Percentiles rank a stretch among this genome's conserved stretches.
These are phyloP conservation scores for Trichoderma harzianum DNA, from an alignment of 2,329 filamentous ascomycete species.

Conservation along the genomic window DNA sequence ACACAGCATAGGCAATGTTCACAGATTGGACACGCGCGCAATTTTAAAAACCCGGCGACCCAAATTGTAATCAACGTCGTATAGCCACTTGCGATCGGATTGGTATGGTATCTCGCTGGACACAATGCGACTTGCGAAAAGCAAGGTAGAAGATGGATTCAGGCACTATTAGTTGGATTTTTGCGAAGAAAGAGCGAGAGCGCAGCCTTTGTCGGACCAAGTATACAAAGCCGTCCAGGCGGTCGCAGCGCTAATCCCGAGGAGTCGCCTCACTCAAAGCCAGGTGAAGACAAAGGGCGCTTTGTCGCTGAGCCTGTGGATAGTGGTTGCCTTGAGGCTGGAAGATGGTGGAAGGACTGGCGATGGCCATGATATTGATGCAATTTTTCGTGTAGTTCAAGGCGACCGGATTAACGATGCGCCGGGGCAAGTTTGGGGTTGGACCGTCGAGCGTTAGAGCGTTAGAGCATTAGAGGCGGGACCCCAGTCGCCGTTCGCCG, in stretches of 20 bases:
- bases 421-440: constrained; percentile 6
- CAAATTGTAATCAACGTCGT: constrained; percentile 1
- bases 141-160: background rate
- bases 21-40: constrained; percentile 11
- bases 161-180: constrained; percentile 4
- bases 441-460: background rate
- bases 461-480: background rate
- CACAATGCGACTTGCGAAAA: constrained; percentile 11
- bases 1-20: constrained; percentile 16
- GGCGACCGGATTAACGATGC: constrained; percentile 14
- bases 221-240: background rate
- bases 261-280: constrained; percentile 11
- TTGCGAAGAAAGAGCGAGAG: background rate
- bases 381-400: constrained; percentile 19
- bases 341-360: constrained; percentile 15
- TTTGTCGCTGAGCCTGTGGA: background rate
- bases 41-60: background rate
- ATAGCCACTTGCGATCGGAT: constrained; percentile 10
- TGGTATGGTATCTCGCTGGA: constrained; percentile 1
- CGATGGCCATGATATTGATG: constrained; percentile 7
- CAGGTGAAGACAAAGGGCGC: background rate
- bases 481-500: background rate
- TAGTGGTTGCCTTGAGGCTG: background rate
- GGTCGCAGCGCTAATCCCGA: constrained; percentile 7
- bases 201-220: background rate